A percentile compares a stretch with the other conserved stretches of the same genome.
These are phyloP conservation scores for Trypanosoma mega DNA, from an alignment of 208 protist genomes.

Conservation along the genomic window DNA sequence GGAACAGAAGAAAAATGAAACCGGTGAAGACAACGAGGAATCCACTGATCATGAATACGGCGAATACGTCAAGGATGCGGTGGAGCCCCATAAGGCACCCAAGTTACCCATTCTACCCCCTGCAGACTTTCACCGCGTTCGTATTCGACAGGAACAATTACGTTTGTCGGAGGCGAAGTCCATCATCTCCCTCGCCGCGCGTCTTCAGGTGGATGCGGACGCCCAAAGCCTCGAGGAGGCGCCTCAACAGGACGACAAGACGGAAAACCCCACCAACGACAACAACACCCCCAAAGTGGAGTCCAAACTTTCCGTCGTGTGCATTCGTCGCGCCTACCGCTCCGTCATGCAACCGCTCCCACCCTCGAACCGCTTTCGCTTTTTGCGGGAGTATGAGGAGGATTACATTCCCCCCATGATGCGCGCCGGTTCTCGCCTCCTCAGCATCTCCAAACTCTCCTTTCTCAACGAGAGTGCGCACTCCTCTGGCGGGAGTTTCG, in stretches of 20 bases:
- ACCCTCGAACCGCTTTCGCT: constrained; percentile 35
- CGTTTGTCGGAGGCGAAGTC: constrained; percentile 46
- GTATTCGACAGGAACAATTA: constrained; percentile 54
- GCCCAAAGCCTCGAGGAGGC: constrained; percentile 8
- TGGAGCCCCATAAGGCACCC: not conserved
- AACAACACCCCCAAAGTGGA: constrained; percentile 1
- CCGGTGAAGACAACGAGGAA: not conserved
- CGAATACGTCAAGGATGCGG: not conserved
- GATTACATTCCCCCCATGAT: constrained; percentile 69
- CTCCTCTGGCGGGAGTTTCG: constrained; percentile 16
- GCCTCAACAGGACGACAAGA: not conserved
- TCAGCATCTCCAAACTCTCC: constrained; percentile 54
- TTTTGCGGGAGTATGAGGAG: constrained; percentile 66
- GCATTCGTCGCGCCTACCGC: constrained; percentile 48
- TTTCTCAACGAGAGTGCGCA: constrained; percentile 32
- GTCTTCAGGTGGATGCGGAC: constrained; percentile 35
- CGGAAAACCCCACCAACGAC: not conserved
- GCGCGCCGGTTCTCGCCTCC: constrained; percentile 64
- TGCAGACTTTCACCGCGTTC: constrained; percentile 66
- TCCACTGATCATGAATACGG: not conserved
- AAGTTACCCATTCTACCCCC: constrained; percentile 32
- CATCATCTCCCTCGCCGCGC: constrained; percentile 44
- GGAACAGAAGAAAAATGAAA: not conserved
- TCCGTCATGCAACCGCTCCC: constrained; percentile 26
- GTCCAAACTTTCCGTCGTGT: constrained; percentile 26